Evolutionary conservation across 208 protist genomes (phyloP).

Genomic region (Wallacemonas sp.): DNA sequence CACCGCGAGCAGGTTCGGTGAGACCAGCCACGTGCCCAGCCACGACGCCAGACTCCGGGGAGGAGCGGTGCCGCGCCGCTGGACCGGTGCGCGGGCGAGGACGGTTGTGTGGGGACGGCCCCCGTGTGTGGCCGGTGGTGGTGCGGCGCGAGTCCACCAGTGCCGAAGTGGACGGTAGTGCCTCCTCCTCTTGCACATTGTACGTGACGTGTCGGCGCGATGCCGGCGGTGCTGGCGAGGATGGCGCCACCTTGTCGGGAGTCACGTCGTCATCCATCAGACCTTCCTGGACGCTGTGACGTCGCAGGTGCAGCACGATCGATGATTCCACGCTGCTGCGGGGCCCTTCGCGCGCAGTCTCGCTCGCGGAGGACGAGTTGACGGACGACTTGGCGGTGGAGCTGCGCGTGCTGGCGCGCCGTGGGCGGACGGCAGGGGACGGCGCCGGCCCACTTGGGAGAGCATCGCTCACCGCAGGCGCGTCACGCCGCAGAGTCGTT

Average conservation of each 20-base stretch:
- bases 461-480: too few relatives aligned
- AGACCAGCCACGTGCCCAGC: background rate
- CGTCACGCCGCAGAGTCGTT: too few relatives aligned
- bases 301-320: slow-evolving; percentile 1
- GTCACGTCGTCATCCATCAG: background rate
- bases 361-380: background rate
- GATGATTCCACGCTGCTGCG: background rate
- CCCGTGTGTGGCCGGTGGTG: background rate
- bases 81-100: slow-evolving; percentile 6
- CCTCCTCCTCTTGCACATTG: background rate
- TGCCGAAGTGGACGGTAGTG: background rate
- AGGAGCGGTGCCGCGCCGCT: background rate
- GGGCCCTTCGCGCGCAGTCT: background rate
- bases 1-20: background rate
- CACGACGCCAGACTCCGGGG: background rate
- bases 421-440: background rate
- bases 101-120: background rate
- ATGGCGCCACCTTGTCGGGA: background rate
- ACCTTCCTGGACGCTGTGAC: slow-evolving; percentile 9
- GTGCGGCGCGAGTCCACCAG: background rate
- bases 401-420: background rate
- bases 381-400: background rate
- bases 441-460: too few relatives aligned
- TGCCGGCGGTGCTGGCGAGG: background rate
- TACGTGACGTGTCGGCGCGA: slow-evolving; percentile 7